Evolutionary conservation across 2,329 filamentous ascomycete genomes (phyloP), one percentile per base, ranked within the genome.

Genomic region (Hymenoscyphus occultus): DNA sequence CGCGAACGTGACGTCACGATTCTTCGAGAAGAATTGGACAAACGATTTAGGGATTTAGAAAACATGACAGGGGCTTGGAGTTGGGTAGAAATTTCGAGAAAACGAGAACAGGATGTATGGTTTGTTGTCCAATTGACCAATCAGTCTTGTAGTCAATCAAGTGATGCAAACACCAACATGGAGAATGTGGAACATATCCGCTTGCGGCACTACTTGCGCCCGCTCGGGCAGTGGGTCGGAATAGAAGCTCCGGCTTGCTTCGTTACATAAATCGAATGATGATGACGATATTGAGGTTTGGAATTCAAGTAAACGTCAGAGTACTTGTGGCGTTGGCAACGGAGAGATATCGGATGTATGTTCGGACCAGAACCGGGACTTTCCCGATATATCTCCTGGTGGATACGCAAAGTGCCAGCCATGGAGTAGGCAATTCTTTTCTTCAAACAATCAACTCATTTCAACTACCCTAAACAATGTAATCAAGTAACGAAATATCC

Each of bases 1-100:
- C 48, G 48, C 22, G 16, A 39, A 62, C 32, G 60, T 62, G 60
- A 62, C 60, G 60, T 62, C 60, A 62, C 48, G n/a, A 48, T 32
- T 56, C n/a, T 22, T 2, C 56, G n/a, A 56, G 48, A 13, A 12
- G 45, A 22, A 54, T 22, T 28, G 19, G 10, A 54, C 19, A 28
- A 28, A 22, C 5, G 19, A 54, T 12, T 22, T 35, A 10, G 35
- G 22, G 48, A 28, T 54, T 28, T 28, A 54, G 48, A 54, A 54
- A 54, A 54, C 48, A 54, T 54, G 48, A 13, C 45, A 10, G 19
- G 3, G 22, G 1, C 12, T 12, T 5, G 22, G 13, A 13, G 3
- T 0, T 35, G 1, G 35, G 35, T 22, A 28, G 45, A 54, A 19
- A 51, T 12, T 45, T 51, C 35, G 19, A 54, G 48, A 54, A 22